phyloP scores from a whole-genome alignment of 805 yeast species.

The Metschnikowia chrysomelidarum region DNA sequence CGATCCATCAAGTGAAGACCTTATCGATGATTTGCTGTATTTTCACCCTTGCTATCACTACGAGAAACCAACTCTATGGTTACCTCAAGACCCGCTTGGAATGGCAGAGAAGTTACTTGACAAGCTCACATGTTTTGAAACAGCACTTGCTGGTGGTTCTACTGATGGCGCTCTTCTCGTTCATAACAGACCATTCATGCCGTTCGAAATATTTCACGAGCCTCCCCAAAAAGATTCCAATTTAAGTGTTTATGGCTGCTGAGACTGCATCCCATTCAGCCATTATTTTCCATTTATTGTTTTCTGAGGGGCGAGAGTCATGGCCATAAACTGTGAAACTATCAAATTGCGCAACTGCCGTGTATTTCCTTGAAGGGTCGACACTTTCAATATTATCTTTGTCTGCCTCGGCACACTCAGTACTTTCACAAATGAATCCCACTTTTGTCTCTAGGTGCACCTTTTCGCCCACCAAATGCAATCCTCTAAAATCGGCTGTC shows the following conservation, averaged over 20 bases:
- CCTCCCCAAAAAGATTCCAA: slow-evolving; percentile 9
- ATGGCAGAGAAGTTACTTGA: slow-evolving; percentile 7
- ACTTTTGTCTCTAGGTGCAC: slow-evolving; percentile 8
- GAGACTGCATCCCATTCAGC: slow-evolving; percentile 17
- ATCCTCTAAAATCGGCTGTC: slow-evolving; percentile 18
- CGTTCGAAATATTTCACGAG: slow-evolving; percentile 11
- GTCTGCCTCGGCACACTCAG: slow-evolving; percentile 10
- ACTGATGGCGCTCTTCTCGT: slow-evolving; percentile 13
- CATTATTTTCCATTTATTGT: slow-evolving; percentile 16
- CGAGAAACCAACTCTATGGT: slow-evolving; percentile 38
- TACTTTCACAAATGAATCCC: slow-evolving; percentile 11
- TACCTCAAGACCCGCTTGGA: slow-evolving; percentile 27
- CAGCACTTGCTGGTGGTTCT: slow-evolving; percentile 14
- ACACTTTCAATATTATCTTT: slow-evolving; percentile 3
- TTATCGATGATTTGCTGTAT: slow-evolving; percentile 21
- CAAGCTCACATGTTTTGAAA: slow-evolving; percentile 1
- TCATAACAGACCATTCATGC: slow-evolving; percentile 6
- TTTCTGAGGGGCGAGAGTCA: slow-evolving; percentile 16
- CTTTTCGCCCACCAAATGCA: slow-evolving; percentile 14
- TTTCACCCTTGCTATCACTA: slow-evolving; percentile 40
- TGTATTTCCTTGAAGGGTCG: slow-evolving; percentile 11
- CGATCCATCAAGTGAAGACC: slow-evolving; percentile 1
- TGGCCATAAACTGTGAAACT: slow-evolving; percentile 16
- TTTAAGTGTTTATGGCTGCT: slow-evolving; percentile 12
- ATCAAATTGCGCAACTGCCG: slow-evolving; percentile 14